These are phyloP conservation scores for Musa troglodytarum DNA, from an alignment of 176 grass and related monocot genomes.

Conservation along the genomic window DNA sequence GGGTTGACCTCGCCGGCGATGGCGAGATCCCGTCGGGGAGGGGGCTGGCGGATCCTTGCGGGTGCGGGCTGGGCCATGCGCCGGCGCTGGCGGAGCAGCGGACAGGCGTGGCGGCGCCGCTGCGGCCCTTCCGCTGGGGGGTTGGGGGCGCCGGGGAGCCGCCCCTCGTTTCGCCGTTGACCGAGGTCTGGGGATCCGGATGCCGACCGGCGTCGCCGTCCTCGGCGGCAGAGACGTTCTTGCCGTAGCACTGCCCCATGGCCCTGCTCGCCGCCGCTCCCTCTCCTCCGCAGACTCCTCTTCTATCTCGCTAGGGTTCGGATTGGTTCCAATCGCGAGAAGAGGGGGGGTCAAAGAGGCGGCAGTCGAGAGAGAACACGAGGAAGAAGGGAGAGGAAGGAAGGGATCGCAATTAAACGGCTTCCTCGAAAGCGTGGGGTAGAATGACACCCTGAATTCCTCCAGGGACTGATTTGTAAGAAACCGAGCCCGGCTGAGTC, in stretches of 20 bases:
- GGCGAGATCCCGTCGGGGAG: slow-evolving; percentile 74
- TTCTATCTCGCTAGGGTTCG: neutral
- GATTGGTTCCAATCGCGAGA: neutral
- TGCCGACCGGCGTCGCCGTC: slow-evolving; percentile 1
- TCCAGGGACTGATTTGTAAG: neutral
- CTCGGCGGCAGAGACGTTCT: slow-evolving; percentile 37
- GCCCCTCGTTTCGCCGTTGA: slow-evolving; percentile 27
- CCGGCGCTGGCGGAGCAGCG: slow-evolving; percentile 29
- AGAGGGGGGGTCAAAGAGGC: neutral
- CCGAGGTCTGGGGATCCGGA: slow-evolving; percentile 3
- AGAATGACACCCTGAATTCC: neutral
- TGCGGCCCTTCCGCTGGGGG: slow-evolving; percentile 18
- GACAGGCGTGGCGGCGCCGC: slow-evolving; percentile 34
- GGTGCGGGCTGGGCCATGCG: slow-evolving; percentile 80
- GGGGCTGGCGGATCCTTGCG: slow-evolving; percentile 43
- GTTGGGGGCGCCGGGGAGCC: neutral
- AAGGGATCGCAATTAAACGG: neutral
- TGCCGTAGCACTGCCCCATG: slow-evolving; percentile 99
- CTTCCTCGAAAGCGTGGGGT: neutral
- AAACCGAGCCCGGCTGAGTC: neutral
- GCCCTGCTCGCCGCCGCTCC: neutral
- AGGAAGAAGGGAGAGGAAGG: neutral
- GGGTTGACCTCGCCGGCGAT: slow-evolving; percentile 80
- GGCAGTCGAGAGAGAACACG: neutral
- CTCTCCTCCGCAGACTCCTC: neutral